Conservation (phyloP, 2,329 filamentous ascomycete species). For the Pezicula rhizophila region DNA sequence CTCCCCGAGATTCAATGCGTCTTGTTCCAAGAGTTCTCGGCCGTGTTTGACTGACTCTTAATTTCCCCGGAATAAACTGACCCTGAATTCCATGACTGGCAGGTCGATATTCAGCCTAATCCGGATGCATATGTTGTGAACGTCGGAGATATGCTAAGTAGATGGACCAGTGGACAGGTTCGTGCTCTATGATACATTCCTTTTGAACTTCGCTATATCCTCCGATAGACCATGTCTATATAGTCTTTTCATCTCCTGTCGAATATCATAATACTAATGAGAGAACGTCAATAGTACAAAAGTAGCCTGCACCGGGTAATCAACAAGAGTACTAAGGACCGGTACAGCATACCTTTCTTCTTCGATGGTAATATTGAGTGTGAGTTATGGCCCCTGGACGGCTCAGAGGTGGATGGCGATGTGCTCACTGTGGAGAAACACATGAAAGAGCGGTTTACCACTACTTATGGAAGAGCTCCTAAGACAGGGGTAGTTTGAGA, state of each 20-base stretch:
- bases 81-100: too few relatives aligned
- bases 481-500: constrained; percentile 3
- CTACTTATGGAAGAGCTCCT: constrained; percentile 18
- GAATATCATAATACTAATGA: too few relatives aligned
- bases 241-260: too few relatives aligned
- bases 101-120: constrained; percentile 32
- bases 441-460: constrained; percentile 22
- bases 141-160: constrained; percentile 40
- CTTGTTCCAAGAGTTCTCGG: too few relatives aligned
- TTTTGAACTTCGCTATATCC: too few relatives aligned
- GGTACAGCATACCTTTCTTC: constrained; percentile 50
- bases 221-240: too few relatives aligned
- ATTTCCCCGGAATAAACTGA: too few relatives aligned
- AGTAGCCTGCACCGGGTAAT: constrained; percentile 48
- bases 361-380: constrained; percentile 46
- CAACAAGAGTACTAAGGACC: constrained; percentile 40
- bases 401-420: constrained; percentile 8
- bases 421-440: constrained; percentile 21
- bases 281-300: constrained; percentile 31
- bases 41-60: too few relatives aligned
- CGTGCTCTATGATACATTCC: too few relatives aligned
- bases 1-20: too few relatives aligned
- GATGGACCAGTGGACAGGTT: constrained; percentile 39
- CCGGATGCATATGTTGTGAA: constrained; percentile 44
- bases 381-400: constrained; percentile 21